Evolutionary conservation across 1,284 basidiomycete species (phyloP), one percentile per base, ranked within the genome.

Genomic region (Heterobasidion annosum): DNA sequence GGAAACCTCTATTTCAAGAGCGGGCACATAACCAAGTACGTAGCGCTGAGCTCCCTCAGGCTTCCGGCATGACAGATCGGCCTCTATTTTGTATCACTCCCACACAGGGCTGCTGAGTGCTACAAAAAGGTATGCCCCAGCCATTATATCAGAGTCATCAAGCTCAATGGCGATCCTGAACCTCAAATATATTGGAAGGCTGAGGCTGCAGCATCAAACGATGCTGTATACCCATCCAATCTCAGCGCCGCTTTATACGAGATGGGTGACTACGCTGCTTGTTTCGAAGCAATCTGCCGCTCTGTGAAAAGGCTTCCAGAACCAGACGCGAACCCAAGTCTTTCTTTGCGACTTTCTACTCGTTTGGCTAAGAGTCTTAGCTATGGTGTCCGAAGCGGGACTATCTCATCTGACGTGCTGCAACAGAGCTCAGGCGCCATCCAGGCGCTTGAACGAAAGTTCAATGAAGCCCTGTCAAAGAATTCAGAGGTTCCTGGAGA

Each of bases 181-280:
- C 33, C 18, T n/a, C n/a, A n/a, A n/a, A n/a, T n/a, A n/a, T n/a
- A n/a, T 34, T n/a, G 4, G 2, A 1, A 50, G 48, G 48, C 48
- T 10, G 59, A 63, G 37, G 34, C 50, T 12, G 44, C 52, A 3
- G 57, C 58, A 13, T 51, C 54, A 2, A 50, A 12, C 9, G 56
- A 64, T 50, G 50, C 59, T 5, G 59, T 61, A 0, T 69, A 70
- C 53, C 64, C 68, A 0, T 67, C 69, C 1, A 71, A 71, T 51
- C 58, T 68, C 19, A 71, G 69, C 44, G 67, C 69, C 0, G 66
- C 69, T 1, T 50, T 69, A 2, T 70, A 65, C 57, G 69, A 71
- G 50, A 42, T 61, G 15, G 67, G 66, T 8, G 63, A 68, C 49
- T 71, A 70, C 48, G 15, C 48, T 0, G 58, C 53, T 10, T 63